Conservation (phyloP, 768 basidiomycete genomes). For the Mycena pura region DNA sequence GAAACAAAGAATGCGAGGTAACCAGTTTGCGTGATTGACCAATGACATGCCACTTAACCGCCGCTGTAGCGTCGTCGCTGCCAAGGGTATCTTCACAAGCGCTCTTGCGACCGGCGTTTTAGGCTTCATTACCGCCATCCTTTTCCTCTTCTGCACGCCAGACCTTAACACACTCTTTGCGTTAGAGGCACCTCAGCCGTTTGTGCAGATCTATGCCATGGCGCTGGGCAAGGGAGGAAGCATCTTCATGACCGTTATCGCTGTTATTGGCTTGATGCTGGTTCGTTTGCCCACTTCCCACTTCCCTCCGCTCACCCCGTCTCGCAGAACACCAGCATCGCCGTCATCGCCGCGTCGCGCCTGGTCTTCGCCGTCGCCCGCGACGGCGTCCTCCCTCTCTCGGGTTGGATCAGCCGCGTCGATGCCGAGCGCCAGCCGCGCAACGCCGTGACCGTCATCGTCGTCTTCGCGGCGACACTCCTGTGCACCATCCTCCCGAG, state of each 20-base stretch:
- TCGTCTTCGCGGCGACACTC: background rate
- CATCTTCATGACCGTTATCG: background rate
- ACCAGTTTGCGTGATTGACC: background rate
- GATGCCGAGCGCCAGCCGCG: background rate
- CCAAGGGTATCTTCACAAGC: background rate
- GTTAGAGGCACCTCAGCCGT: too few relatives aligned
- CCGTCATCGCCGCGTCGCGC: background rate
- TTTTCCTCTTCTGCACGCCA: conserved; percentile 2
- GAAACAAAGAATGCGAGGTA: background rate
- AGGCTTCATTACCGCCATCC: background rate
- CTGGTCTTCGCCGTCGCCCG: conserved; percentile 2
- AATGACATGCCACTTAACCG: background rate
- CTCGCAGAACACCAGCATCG: background rate
- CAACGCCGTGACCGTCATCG: conserved; percentile 2
- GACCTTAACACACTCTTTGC: too few relatives aligned
- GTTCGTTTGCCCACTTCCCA: background rate
- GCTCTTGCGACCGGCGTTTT: background rate
- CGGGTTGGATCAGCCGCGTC: background rate
- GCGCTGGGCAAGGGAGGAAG: background rate
- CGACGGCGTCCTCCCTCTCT: background rate
- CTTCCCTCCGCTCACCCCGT: background rate
- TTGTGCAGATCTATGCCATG: background rate
- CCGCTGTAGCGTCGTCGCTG: background rate
- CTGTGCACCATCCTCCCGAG: background rate
- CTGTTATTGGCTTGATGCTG: background rate